phyloP scores from a whole-genome alignment of 2,329 filamentous ascomycete genomes.

The Alternaria ventricosa region DNA sequence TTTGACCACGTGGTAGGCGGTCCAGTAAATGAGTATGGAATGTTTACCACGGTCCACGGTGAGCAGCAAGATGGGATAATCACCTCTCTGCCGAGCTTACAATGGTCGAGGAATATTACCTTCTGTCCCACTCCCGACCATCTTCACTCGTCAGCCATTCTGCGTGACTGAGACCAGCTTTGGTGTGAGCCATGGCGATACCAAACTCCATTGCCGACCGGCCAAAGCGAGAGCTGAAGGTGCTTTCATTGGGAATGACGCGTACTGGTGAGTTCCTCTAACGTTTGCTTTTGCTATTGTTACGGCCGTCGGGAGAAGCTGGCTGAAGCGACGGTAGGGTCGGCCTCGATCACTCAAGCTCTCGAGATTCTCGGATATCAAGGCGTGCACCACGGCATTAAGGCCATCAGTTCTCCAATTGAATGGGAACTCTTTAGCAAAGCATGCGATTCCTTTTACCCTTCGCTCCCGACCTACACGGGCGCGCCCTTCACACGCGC shows the following conservation, averaged over 20 bases:
- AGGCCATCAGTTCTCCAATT: slow-evolving; percentile 6
- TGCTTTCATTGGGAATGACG: slow-evolving; percentile 6
- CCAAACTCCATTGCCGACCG: not conserved
- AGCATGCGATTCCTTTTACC: slow-evolving; percentile 5
- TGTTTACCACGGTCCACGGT: not conserved
- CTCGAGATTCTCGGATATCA: slow-evolving; percentile 7
- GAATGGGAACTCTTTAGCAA: slow-evolving; percentile 6
- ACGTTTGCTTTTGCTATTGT: not conserved
- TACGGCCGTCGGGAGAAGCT: not conserved
- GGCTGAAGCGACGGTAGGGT: not conserved
- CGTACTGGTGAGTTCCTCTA: not conserved
- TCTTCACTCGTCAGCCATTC: not conserved
- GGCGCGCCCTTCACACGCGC: slow-evolving; percentile 31
- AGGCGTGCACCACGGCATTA: slow-evolving; percentile 7
- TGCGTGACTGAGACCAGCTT: not conserved
- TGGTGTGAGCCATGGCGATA: not conserved
- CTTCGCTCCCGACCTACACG: slow-evolving; percentile 4
- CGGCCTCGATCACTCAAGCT: slow-evolving; percentile 8
- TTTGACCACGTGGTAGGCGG: slow-evolving; percentile 5
- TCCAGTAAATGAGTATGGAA: not conserved
- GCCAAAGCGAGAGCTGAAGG: slow-evolving; percentile 7
- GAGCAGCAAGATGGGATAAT: not conserved
- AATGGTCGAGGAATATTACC: not conserved
- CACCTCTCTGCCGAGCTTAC: not conserved
- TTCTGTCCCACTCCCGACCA: not conserved